phyloP scores from a whole-genome alignment of 192 early-diverging fungal genomes.

The Paraglomus occultum region DNA sequence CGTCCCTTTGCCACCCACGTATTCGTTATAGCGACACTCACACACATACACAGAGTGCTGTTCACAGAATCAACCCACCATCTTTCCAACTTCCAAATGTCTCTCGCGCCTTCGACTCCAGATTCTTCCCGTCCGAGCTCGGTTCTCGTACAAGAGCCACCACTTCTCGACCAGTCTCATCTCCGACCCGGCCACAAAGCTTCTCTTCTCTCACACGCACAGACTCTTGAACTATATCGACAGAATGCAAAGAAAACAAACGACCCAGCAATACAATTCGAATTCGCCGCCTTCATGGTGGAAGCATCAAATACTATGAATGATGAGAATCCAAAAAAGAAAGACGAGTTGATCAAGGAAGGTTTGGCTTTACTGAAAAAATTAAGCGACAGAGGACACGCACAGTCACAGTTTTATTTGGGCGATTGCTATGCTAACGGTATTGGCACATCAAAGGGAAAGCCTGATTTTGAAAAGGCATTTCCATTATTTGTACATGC shows the following conservation, averaged over 20 bases:
- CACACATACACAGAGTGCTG: too few relatives aligned
- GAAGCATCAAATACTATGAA: conserved; percentile 49
- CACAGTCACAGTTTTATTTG: conserved; percentile 69
- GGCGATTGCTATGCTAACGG: conserved; percentile 69
- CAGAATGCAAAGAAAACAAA: conserved; percentile 66
- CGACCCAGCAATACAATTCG: conserved; percentile 61
- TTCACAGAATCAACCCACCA: too few relatives aligned
- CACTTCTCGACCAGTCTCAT: conserved; percentile 53
- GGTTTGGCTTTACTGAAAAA: conserved; percentile 64
- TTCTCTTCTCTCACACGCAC: conserved; percentile 50
- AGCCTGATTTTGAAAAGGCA: conserved; percentile 68
- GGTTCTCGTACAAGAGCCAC: conserved; percentile 3
- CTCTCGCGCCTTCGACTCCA: neutral
- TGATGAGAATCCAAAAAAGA: conserved; percentile 45
- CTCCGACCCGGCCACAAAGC: conserved; percentile 58
- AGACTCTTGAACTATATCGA: conserved; percentile 59
- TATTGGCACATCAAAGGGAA: conserved; percentile 56
- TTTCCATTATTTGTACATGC: conserved; percentile 67
- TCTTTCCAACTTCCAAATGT: neutral
- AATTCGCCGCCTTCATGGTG: conserved; percentile 67
- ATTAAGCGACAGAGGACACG: conserved; percentile 54
- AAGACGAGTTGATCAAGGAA: conserved; percentile 60
- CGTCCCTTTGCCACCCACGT: too few relatives aligned
- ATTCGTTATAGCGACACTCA: too few relatives aligned
- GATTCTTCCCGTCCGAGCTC: conserved; percentile 2